Evolutionary conservation across 345 rosid species (phyloP).

Genomic region (Linum tenue): DNA sequence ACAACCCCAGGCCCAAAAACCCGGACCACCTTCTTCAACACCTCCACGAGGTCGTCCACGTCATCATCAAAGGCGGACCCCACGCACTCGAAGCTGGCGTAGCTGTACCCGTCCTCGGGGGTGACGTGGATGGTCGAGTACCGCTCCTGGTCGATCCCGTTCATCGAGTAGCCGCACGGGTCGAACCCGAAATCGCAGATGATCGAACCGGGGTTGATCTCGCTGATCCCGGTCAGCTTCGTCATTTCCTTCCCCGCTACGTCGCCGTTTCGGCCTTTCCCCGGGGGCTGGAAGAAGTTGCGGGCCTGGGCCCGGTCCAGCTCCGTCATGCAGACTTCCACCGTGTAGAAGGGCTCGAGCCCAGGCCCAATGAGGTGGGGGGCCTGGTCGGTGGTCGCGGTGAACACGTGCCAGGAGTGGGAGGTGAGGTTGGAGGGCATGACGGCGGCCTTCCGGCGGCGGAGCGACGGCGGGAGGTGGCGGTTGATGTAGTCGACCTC

Average conservation of each 20-base stretch:
- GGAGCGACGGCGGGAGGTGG: conserved; percentile 42
- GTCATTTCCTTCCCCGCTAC: conserved; percentile 75
- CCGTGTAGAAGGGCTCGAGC: conserved; percentile 29
- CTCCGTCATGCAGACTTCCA: conserved; percentile 96
- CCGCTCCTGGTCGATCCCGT: conserved; percentile 73
- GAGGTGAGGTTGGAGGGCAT: conserved; percentile 57
- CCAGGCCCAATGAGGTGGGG: background rate
- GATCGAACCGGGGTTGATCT: conserved; percentile 53
- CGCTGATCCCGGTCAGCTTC: conserved; percentile 50
- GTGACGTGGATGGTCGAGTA: conserved; percentile 98
- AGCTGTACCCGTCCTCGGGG: conserved; percentile 92
- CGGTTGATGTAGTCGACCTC: conserved; percentile 63
- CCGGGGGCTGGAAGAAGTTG: conserved; percentile 47
- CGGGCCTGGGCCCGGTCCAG: conserved; percentile 55
- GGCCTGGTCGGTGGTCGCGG: conserved; percentile 38
- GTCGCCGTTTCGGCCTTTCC: conserved; percentile 39
- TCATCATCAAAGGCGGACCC: conserved; percentile 53
- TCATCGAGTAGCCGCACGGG: conserved; percentile 99
- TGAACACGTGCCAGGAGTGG: conserved; percentile 85
- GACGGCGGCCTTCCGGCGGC: conserved; percentile 62
- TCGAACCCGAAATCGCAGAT: conserved; percentile 89
- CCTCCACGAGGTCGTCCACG: conserved; percentile 34
- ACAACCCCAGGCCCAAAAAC: conserved; percentile 71
- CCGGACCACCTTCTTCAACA: conserved; percentile 48
- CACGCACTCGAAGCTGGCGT: conserved; percentile 83